These are phyloP conservation scores for Xerocomellus amylosporus DNA, from an alignment of 768 basidiomycete species.

Conservation along the genomic window DNA sequence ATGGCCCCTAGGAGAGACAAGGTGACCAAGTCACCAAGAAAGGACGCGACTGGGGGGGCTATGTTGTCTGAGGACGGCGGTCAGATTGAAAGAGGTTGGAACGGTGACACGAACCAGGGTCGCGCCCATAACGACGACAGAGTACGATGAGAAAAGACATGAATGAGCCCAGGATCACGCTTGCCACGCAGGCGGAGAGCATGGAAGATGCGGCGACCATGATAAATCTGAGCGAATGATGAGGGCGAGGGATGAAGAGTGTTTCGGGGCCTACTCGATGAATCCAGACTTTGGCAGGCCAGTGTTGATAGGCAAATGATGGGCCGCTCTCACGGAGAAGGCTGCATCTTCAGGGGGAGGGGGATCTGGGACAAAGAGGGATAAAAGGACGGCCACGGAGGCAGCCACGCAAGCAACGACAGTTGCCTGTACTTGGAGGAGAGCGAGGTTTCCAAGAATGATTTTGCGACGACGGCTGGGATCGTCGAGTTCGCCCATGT, in stretches of 20 bases:
- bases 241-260: conserved; percentile 2
- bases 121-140: conserved; percentile 69
- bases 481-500: conserved; percentile 88
- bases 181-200: conserved; percentile 76
- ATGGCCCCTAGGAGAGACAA: conserved; percentile 75
- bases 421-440: conserved; percentile 92
- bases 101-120: conserved; percentile 65
- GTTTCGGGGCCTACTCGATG: conserved; percentile 32
- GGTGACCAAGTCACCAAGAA: conserved; percentile 90
- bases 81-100: not conserved
- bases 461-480: conserved; percentile 57
- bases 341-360: conserved; percentile 5
- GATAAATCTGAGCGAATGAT: conserved; percentile 51
- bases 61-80: conserved; percentile 71
- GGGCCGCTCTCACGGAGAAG: conserved; percentile 19
- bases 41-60: conserved; percentile 89
- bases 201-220: conserved; percentile 78
- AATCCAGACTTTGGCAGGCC: conserved; percentile 38
- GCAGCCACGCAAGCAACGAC: conserved; percentile 87
- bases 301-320: conserved; percentile 23
- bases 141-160: conserved; percentile 84
- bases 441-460: conserved; percentile 75
- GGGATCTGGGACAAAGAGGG: conserved; percentile 52
- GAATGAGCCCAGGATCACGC: conserved; percentile 82
- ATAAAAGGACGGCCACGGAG: conserved; percentile 69